Conservation (phyloP, 306 rosid genomes). For the Biancaea sappan region DNA sequence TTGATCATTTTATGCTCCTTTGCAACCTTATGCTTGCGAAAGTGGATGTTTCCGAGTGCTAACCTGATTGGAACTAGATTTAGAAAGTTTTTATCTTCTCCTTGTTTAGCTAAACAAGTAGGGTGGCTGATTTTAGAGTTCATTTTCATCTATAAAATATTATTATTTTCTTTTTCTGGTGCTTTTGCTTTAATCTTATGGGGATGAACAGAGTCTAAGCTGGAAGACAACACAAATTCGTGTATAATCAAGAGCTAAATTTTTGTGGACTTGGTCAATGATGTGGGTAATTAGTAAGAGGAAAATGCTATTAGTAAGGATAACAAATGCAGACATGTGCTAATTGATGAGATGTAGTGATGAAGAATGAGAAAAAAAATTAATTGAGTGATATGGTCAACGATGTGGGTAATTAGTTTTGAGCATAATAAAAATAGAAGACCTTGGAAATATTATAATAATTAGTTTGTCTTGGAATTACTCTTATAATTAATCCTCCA, state of each 20-base stretch:
- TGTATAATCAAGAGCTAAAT: not conserved
- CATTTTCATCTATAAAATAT: constrained; percentile 18
- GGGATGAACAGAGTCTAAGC: not conserved
- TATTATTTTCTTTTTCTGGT: not conserved
- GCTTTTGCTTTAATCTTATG: not conserved
- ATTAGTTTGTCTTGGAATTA: too few species aligned
- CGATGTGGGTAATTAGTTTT: too few species aligned
- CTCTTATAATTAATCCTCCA: too few species aligned
- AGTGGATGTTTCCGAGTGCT: constrained; percentile 21
- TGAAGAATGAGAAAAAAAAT: too few species aligned
- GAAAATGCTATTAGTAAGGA: not conserved
- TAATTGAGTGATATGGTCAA: too few species aligned
- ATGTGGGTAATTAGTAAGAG: not conserved
- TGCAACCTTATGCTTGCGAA: constrained; percentile 28
- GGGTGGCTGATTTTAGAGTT: not conserved
- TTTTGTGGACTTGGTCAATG: not conserved
- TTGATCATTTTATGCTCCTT: constrained; percentile 19
- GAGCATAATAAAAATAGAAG: too few species aligned
- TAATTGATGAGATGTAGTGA: constrained; percentile 26
- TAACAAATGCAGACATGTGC: not conserved
- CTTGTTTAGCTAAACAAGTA: constrained; percentile 5
- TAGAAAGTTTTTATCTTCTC: constrained; percentile 8
- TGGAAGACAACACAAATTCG: not conserved
- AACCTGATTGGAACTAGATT: constrained; percentile 25
- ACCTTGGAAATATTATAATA: too few species aligned